These are phyloP conservation scores for Monosporascus sp. DNA, from an alignment of 2,329 filamentous ascomycete genomes.

Conservation along the genomic window DNA sequence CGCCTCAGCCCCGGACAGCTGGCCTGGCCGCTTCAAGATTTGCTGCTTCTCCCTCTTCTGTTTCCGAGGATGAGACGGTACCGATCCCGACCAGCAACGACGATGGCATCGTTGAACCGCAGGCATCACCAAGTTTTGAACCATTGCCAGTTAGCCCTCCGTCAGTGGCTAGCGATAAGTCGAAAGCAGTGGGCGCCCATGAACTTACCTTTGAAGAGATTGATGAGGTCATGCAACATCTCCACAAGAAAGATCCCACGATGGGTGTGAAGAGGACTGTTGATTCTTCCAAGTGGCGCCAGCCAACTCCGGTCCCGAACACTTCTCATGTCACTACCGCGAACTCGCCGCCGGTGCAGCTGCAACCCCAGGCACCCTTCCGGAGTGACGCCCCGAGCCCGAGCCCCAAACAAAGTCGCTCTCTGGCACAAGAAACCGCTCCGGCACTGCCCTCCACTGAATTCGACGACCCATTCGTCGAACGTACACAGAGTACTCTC, in stretches of 20 bases:
- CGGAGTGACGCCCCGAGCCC: constrained; percentile 70
- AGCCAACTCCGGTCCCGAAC: constrained; percentile 34
- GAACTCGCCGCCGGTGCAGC: constrained; percentile 46
- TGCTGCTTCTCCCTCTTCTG: constrained; percentile 34
- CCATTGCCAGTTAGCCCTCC: constrained; percentile 25
- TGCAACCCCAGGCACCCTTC: constrained; percentile 44
- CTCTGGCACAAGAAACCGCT: constrained; percentile 40
- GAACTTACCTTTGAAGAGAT: constrained; percentile 72
- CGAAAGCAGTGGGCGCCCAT: constrained; percentile 18
- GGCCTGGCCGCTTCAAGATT: constrained; percentile 40
- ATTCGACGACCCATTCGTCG: constrained; percentile 58
- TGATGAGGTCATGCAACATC: constrained; percentile 84
- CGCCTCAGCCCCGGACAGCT: constrained; percentile 35
- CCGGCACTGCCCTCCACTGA: constrained; percentile 45
- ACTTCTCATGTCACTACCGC: constrained; percentile 32
- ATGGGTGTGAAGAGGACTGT: constrained; percentile 64
- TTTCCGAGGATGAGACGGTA: constrained; percentile 15
- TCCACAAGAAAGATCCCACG: constrained; percentile 62
- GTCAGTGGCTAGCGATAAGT: constrained; percentile 18
- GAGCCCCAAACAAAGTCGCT: constrained; percentile 53
- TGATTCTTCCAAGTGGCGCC: constrained; percentile 41
- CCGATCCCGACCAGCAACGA: constrained; percentile 2
- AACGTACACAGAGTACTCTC: constrained; percentile 39
- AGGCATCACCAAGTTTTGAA: constrained; percentile 27
- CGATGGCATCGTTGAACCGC: constrained; percentile 11